Base-by-base conservation (phyloP, 495 filamentous ascomycete species). In the Cercophora scortea region DNA sequence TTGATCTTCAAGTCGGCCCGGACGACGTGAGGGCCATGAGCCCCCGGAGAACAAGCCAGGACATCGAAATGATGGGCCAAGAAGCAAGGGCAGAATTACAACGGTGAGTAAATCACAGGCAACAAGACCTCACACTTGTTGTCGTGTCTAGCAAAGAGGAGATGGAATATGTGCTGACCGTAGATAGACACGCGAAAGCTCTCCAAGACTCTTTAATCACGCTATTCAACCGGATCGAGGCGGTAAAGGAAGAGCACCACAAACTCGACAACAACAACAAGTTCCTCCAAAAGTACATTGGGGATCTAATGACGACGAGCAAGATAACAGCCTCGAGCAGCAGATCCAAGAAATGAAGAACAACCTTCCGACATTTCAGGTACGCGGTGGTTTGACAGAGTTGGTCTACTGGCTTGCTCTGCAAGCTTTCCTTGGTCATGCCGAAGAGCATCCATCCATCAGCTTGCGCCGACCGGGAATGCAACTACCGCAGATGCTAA, bases 21-120 rank as follows among this genome's bases (percentile, higher is more conserved):
- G 85, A 90, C 66, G 93, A 96, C 65, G 90, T 92, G 39, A 75
- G 92, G 51, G 85, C 89, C 41, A 98, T 98, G 93, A 95, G 90
- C 67, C 93, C 93, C 1, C 80, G 92, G 54, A 78, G 91, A 59
- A 94, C 87, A 57, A 94, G 83, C 52, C 89, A 89, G 46, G 92
- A 98, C 59, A 74, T 95, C 32, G 87, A 95, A 60, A 79, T 79
- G 58, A 77, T 98, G 72, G 84, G 89, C 47, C 82, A 87, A 62
- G 88, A 91, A 59, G 89, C 90, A 44, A 78, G 75, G 43, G 71
- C 71, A 51, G 75, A 79, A 50, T 68, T 79, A 45, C 65, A 71
- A 47, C 69, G 80, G 82, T 82, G 67, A 75, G 80, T 73, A 39
- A 78, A 61, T 76, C 76, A 25, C 1, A 76, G 81, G 51, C 15